Evolutionary conservation across 1,284 basidiomycete species (phyloP).

Genomic region (Ustilago shanxiensis): DNA sequence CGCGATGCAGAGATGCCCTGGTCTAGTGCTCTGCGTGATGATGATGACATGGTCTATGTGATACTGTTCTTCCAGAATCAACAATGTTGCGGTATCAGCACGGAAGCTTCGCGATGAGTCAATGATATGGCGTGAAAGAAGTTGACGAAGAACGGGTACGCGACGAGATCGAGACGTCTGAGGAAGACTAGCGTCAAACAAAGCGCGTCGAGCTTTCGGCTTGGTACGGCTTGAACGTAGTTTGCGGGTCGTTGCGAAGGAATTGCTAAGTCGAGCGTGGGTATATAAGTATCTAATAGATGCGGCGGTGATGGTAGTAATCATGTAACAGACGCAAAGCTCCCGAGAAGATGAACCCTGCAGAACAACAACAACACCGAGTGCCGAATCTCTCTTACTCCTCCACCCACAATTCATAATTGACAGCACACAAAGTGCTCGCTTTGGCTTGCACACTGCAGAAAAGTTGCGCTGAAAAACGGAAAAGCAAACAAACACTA

Average conservation of each 20-base stretch:
- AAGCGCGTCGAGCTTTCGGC: neutral
- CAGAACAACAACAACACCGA: slow-evolving; percentile 10
- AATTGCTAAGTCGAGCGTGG: neutral
- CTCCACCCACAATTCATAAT: neutral
- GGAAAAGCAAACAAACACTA: slow-evolving; percentile 16
- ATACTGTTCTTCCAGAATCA: too few relatives aligned
- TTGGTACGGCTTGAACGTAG: too few relatives aligned
- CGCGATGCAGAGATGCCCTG: slow-evolving; percentile 48
- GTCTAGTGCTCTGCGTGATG: slow-evolving; percentile 26
- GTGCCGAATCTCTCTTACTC: slow-evolving; percentile 4
- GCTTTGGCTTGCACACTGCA: neutral
- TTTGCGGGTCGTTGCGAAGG: too few relatives aligned
- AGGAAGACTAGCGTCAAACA: neutral
- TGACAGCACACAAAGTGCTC: neutral
- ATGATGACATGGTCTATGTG: slow-evolving; percentile 29
- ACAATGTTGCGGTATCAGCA: too few relatives aligned
- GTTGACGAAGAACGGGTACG: neutral
- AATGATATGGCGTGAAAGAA: neutral
- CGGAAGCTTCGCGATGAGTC: too few relatives aligned
- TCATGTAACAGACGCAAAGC: neutral
- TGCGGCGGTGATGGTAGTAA: neutral
- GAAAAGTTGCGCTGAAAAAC: neutral
- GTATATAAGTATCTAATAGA: neutral
- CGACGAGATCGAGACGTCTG: too few relatives aligned
- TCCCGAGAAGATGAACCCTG: neutral